Evolutionary conservation across 495 filamentous ascomycete species (phyloP).

Genomic region (Hypoxylon trugodes): DNA sequence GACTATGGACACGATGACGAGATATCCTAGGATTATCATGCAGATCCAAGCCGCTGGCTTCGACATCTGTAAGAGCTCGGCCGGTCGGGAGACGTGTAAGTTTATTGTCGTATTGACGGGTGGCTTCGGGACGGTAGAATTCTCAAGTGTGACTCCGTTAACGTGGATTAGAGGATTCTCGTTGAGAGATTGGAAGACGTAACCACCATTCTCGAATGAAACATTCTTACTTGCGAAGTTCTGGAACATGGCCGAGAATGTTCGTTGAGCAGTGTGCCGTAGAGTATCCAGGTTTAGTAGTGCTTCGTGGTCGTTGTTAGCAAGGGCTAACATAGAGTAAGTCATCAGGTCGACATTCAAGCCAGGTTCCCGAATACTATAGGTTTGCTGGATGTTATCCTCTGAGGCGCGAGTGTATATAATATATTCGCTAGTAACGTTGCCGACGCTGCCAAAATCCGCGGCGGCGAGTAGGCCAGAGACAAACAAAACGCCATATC

Average conservation of each 20-base stretch:
- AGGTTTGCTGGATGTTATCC: slow-evolving; percentile 47
- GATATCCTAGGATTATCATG: slow-evolving; percentile 47
- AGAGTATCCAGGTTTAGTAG: slow-evolving; percentile 41
- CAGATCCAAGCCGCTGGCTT: slow-evolving; percentile 48
- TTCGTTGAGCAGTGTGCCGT: slow-evolving; percentile 34
- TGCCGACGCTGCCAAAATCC: slow-evolving; percentile 19
- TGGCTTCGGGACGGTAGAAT: neutral
- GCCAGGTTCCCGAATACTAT: slow-evolving; percentile 48
- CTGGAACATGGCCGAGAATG: slow-evolving; percentile 51
- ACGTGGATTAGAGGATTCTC: slow-evolving; percentile 39
- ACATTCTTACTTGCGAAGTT: slow-evolving; percentile 48
- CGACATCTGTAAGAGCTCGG: slow-evolving; percentile 46
- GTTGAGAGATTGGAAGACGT: slow-evolving; percentile 45
- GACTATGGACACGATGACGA: slow-evolving; percentile 42
- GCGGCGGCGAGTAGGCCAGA: slow-evolving; percentile 44
- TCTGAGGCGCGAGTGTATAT: slow-evolving; percentile 33
- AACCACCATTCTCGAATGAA: slow-evolving; percentile 37
- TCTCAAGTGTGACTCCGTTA: neutral
- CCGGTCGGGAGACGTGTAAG: slow-evolving; percentile 30
- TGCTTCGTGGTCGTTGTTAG: slow-evolving; percentile 37
- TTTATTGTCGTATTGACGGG: neutral
- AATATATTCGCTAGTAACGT: slow-evolving; percentile 1
- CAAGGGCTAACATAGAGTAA: slow-evolving; percentile 47
- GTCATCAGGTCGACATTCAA: slow-evolving; percentile 54
- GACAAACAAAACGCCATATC: slow-evolving; percentile 49